Percentiles rank a stretch among this genome's conserved stretches.
phyloP scores from a whole-genome alignment of 2,329 filamentous ascomycete genomes.

The Ceratocystis ficicola region DNA sequence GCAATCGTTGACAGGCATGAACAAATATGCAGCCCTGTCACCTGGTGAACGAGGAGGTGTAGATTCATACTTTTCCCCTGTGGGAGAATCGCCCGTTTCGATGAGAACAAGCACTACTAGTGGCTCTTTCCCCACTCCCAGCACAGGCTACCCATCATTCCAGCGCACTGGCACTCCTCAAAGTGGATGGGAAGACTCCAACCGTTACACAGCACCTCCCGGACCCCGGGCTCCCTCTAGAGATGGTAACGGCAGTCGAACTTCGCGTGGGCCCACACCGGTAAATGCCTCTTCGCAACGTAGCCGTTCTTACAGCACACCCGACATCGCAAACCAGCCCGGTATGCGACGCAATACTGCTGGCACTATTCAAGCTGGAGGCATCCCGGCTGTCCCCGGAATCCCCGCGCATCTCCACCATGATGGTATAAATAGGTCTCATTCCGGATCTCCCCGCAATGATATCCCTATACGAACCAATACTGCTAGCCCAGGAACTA shows the following conservation, averaged over 20 bases:
- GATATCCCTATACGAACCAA: conserved; percentile 55
- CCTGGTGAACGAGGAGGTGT: conserved; percentile 49
- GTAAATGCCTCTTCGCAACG: conserved; percentile 62
- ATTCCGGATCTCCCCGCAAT: conserved; percentile 65
- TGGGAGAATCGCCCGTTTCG: conserved; percentile 64
- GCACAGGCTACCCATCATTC: conserved; percentile 45
- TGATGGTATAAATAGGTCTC: conserved; percentile 61
- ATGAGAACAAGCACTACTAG: conserved; percentile 64
- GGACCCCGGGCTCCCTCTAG: conserved; percentile 70
- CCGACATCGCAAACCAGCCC: conserved; percentile 66
- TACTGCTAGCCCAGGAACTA: conserved; percentile 58
- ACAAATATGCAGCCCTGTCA: conserved; percentile 30
- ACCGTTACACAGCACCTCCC: conserved; percentile 79
- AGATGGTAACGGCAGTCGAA: conserved; percentile 41
- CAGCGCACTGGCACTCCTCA: conserved; percentile 61
- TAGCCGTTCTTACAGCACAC: conserved; percentile 85
- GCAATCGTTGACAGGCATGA: conserved; percentile 26
- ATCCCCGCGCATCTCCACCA: conserved; percentile 58
- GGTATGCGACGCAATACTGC: conserved; percentile 39
- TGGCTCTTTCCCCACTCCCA: conserved; percentile 49
- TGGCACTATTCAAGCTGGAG: conserved; percentile 41
- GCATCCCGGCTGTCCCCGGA: conserved; percentile 60
- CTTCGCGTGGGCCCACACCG: conserved; percentile 54
- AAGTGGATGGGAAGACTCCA: conserved; percentile 56
- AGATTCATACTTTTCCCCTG: conserved; percentile 91